Evolutionary conservation across 495 filamentous ascomycete species (phyloP).

Genomic region (Xylaria castorea): DNA sequence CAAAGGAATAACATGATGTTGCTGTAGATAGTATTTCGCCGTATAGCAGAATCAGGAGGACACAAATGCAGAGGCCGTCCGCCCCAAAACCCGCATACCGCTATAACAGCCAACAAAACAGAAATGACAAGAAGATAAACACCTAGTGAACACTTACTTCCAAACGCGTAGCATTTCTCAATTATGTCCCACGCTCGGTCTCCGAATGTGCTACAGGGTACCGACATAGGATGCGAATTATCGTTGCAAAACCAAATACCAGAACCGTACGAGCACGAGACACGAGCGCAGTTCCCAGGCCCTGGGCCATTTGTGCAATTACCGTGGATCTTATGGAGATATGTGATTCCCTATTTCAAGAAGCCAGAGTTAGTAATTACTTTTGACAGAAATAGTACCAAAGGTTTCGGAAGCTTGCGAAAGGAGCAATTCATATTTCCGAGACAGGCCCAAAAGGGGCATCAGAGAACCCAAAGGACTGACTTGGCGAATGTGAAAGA

Average conservation of each 20-base stretch:
- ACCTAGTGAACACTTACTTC: slow-evolving; percentile 3
- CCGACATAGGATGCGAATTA: slow-evolving; percentile 21
- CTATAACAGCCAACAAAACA: neutral
- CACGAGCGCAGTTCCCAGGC: slow-evolving; percentile 19
- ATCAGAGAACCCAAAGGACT: neutral
- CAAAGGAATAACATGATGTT: neutral
- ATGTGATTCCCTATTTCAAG: slow-evolving; percentile 4
- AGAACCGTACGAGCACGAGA: slow-evolving; percentile 26
- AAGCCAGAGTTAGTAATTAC: neutral
- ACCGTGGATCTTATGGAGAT: slow-evolving; percentile 22
- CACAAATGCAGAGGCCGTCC: neutral
- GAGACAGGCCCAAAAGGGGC: neutral
- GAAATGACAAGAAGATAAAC: neutral
- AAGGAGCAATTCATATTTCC: neutral
- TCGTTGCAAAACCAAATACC: slow-evolving; percentile 30
- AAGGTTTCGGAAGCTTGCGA: neutral
- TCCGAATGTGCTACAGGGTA: slow-evolving; percentile 26
- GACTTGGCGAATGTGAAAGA: slow-evolving; percentile 22
- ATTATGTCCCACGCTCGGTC: slow-evolving; percentile 24
- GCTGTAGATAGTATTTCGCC: neutral
- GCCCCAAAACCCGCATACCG: neutral
- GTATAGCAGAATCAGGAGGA: neutral
- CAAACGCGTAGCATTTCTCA: slow-evolving; percentile 23
- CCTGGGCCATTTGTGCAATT: slow-evolving; percentile 26
- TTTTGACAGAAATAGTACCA: neutral